Conservation (phyloP, 306 rosid genomes). For the Quillaja saponaria region DNA sequence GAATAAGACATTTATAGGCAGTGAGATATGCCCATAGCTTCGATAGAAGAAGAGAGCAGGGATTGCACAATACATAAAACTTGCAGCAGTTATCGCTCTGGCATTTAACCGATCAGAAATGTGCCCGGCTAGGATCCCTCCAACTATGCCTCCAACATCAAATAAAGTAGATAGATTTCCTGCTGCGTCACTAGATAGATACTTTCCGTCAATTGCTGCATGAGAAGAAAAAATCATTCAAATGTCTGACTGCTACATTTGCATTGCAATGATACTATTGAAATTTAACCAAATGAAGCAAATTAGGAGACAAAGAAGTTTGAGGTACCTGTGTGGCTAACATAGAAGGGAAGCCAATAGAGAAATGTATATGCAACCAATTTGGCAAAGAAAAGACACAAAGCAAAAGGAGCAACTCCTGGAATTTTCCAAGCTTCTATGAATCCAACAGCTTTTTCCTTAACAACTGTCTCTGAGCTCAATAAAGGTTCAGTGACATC, state of each 20-base stretch:
- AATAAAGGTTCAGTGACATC: conserved; percentile 58
- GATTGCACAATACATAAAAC: conserved; percentile 98
- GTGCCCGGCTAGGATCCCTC: conserved; percentile 95
- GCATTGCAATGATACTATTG: background rate
- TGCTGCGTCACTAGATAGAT: conserved; percentile 70
- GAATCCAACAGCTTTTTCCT: conserved; percentile 73
- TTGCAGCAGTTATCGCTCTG: conserved; percentile 97
- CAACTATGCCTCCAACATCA: conserved; percentile 92
- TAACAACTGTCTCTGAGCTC: conserved; percentile 33
- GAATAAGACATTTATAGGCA: conserved; percentile 51
- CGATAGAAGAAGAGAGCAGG: conserved; percentile 90
- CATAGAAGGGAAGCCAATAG: conserved; percentile 97
- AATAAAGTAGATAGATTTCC: conserved; percentile 87
- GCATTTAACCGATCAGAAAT: conserved; percentile 81
- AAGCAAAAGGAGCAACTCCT: conserved; percentile 94
- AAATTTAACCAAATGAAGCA: too few relatives aligned
- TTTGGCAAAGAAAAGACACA: conserved; percentile 91
- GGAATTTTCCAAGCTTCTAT: conserved; percentile 97
- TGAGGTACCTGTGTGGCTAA: conserved; percentile 77
- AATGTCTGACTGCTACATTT: too few relatives aligned
- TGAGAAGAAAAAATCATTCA: background rate
- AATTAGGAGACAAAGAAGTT: conserved; percentile 7
- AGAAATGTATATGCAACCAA: conserved; percentile 99
- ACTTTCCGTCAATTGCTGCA: conserved; percentile 90
- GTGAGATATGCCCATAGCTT: conserved; percentile 66